Base-by-base conservation (phyloP, 768 basidiomycete genomes). In the Saitozyma podzolica region DNA sequence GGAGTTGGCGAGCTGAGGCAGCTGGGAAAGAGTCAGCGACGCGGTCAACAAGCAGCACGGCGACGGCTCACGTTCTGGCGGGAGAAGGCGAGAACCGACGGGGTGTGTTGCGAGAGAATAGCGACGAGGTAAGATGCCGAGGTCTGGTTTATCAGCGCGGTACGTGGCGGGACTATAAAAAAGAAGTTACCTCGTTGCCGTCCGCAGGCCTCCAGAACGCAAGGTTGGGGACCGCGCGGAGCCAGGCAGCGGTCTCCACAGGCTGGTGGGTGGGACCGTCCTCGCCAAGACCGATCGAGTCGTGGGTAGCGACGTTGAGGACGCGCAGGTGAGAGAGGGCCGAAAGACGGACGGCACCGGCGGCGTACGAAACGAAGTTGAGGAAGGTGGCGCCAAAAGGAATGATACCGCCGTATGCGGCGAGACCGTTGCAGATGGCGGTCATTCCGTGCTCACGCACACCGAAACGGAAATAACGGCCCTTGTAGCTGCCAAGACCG, bases 361-460 rank as follows among this genome's bases (percentile, higher is more conserved):
- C 89, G 59, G 90, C 92, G 76, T 94, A 94, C 0, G 90, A 91
- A 51, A 94, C 90, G 79, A 94, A 94, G 85, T 94, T 94, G 67
- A 96, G 80, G 88, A 96, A 96, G 41, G 94, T 97, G 61, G 89
- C 91, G 65, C 89, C 85, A 79, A 91, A 93, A 50, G 93, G 93
- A 65, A 95, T 85, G 74, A 94, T 87, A 72, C 86, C 91, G 63
- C 93, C 93, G 80, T 96, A 97, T 2, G 92, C 93, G 65, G 83
- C 80, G 65, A 94, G 79, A 78, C 93, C 93, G 79, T 96, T 96
- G 68, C 88, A 91, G 73, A 97, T 92, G 58, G 93, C 94, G 72
- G 89, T 90, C 93, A 96, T 97, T 69, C 84, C 94, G 80, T 97
- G 94, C 80, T 97, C 94, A 81, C 94, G 90, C 61, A 97, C 92